Evolutionary conservation across 2,329 filamentous ascomycete species (phyloP).

Genomic region (Lecanicillium sp.): DNA sequence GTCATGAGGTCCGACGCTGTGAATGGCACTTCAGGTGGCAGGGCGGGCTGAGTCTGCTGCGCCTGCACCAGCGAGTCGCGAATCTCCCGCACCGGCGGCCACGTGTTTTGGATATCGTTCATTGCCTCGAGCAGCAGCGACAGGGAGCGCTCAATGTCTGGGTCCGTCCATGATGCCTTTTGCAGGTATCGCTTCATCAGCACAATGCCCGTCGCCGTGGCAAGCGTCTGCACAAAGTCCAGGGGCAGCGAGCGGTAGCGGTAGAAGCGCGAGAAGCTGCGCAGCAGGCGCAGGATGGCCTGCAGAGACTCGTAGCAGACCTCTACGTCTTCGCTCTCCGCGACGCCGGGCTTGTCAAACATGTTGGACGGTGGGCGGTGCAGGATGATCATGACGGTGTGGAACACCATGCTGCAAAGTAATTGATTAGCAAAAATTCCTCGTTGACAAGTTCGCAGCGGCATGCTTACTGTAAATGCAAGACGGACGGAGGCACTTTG

Average conservation of each 20-base stretch:
- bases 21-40: slow-evolving; percentile 23
- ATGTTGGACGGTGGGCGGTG: slow-evolving; percentile 38
- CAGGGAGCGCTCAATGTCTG: slow-evolving; percentile 40
- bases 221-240: slow-evolving; percentile 41
- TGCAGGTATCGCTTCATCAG: slow-evolving; percentile 38
- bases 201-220: slow-evolving; percentile 36
- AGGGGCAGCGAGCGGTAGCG: slow-evolving; percentile 34
- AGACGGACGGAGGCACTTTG: slow-evolving; percentile 35
- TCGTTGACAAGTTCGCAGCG: background rate
- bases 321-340: slow-evolving; percentile 36
- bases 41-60: slow-evolving; percentile 20
- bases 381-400: slow-evolving; percentile 44
- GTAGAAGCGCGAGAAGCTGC: slow-evolving; percentile 36
- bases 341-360: slow-evolving; percentile 29
- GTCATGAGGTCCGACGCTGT: slow-evolving; percentile 25
- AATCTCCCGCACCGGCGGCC: slow-evolving; percentile 37
- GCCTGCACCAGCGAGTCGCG: slow-evolving; percentile 23
- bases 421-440: background rate
- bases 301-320: slow-evolving; percentile 42
- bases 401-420: slow-evolving; percentile 33
- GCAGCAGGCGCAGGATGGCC: slow-evolving; percentile 35
- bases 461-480: slow-evolving; percentile 34
- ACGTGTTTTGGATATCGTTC: slow-evolving; percentile 42
- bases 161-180: slow-evolving; percentile 29
- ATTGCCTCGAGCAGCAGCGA: slow-evolving; percentile 41